Percentiles rank a stretch among this genome's conserved stretches.
Conservation (phyloP, 2,329 filamentous ascomycete species). For the Alternaria atra region DNA sequence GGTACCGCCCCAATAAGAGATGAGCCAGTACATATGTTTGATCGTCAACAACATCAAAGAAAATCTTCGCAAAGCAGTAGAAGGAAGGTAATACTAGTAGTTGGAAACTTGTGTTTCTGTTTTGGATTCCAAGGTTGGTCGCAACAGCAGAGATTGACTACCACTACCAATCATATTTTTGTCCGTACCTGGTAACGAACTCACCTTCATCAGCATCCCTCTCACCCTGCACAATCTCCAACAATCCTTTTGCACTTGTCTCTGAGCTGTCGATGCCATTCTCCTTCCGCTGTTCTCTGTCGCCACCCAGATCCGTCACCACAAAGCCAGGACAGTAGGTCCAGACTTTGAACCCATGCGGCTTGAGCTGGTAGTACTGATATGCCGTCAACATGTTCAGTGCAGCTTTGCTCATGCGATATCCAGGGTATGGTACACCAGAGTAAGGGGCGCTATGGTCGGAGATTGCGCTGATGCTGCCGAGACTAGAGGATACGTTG, state of each 20-base stretch:
- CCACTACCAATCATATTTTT: conserved; percentile 28
- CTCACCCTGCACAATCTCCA: conserved; percentile 43
- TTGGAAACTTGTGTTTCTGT: background rate
- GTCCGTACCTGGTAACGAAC: conserved; percentile 37
- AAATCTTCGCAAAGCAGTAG: background rate
- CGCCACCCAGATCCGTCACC: conserved; percentile 34
- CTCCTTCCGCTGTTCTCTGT: conserved; percentile 28
- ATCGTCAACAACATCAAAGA: background rate
- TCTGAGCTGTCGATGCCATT: conserved; percentile 37
- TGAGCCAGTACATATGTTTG: background rate
- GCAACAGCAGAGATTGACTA: background rate
- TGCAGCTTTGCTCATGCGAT: conserved; percentile 50
- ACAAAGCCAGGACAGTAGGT: conserved; percentile 45
- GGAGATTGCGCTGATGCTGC: conserved; percentile 38
- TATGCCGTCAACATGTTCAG: conserved; percentile 49
- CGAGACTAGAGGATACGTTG: conserved; percentile 48
- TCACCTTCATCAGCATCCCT: conserved; percentile 38
- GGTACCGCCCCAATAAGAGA: background rate
- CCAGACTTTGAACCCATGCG: conserved; percentile 39
- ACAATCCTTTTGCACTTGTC: conserved; percentile 44
- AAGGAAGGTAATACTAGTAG: background rate
- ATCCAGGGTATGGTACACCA: conserved; percentile 23
- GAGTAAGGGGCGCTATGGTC: conserved; percentile 18
- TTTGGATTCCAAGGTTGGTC: background rate
- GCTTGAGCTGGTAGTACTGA: conserved; percentile 52